Evolutionary conservation across 2,329 filamentous ascomycete species (phyloP), one percentile per base, ranked within the genome.

Genomic region (Alternaria gansuensis): DNA sequence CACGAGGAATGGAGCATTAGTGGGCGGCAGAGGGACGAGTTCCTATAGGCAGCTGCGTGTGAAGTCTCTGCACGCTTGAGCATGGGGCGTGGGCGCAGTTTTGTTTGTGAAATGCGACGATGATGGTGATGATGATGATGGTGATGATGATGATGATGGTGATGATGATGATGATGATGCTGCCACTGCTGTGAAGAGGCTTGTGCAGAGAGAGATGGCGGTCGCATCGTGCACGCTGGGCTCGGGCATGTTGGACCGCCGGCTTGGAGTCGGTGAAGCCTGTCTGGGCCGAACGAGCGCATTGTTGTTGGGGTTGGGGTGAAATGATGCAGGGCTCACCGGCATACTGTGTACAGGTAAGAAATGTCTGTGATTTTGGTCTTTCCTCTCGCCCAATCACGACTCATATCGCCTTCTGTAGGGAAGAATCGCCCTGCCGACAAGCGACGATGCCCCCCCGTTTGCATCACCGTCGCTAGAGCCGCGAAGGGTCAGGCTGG

Each of bases 21-120:
- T 54, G 44, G 54, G 66, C 57, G 67, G 65, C 60, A 66, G 41
- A 51, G 67, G 64, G 45, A 65, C 43, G 24, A 11, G 43, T 58
- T 69, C 68, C 67, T 50, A 72, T 71, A 67, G 69, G 68, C 53
- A 66, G 61, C 52, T 41, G 49, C 24, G 37, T 21, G 21, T 40
- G 33, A 57, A 48, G 53, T 46, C 33, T 63, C 60, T 63, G 62
- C 58, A 66, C 43, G 61, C 55, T 62, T 60, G 66, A 70, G 65
- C 65, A 63, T 63, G 36, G 54, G 63, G 68, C 66, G 56, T 66
- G 69, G 51, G 50, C 54, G 14, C 29, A 5, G 21, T n/a, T 34
- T 5, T 11, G 44, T 5, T 50, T 55, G 65, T 56, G 63, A 63
- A 64, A 17, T 17, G 17, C 17, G 58, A 63, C 64, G 58, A 66